Evolutionary conservation across 371 early-diverging fungal species (phyloP).

Genomic region (Chytridiales sp.): DNA sequence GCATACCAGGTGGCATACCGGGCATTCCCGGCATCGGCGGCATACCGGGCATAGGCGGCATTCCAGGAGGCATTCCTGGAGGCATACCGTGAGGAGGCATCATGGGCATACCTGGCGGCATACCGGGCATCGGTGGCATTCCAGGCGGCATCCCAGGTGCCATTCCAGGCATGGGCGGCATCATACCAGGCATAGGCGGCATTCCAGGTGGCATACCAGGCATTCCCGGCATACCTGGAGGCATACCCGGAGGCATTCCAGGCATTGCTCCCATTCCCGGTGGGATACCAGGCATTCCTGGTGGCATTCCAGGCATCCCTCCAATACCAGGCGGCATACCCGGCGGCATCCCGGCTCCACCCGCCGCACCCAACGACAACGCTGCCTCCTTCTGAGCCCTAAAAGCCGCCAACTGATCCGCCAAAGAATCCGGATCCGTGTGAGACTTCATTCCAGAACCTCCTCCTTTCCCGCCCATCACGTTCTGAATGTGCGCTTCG

Average conservation of each 20-base stretch:
- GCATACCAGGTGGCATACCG: constrained; percentile 5
- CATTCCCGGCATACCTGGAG: constrained; percentile 12
- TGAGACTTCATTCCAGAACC: constrained; percentile 22
- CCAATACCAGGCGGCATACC: constrained; percentile 4
- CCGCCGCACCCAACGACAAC: constrained; percentile 7
- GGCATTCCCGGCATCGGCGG: constrained; percentile 9
- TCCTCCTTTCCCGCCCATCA: constrained; percentile 29
- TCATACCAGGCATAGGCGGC: constrained; percentile 4
- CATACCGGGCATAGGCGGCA: constrained; percentile 31
- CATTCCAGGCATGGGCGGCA: constrained; percentile 13
- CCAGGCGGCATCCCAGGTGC: constrained; percentile 12
- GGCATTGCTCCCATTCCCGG: neutral
- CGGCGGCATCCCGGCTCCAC: constrained; percentile 1
- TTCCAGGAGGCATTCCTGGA: constrained; percentile 12
- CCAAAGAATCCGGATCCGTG: constrained; percentile 21
- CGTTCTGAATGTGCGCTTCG: constrained; percentile 60
- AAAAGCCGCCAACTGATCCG: constrained; percentile 42
- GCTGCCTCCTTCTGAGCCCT: constrained; percentile 34
- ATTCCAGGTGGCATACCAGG: constrained; percentile 22
- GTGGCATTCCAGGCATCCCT: constrained; percentile 26
- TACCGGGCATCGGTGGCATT: constrained; percentile 12
- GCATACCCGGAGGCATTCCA: neutral
- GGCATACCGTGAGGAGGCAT: too few relatives aligned
- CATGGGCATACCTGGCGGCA: neutral
- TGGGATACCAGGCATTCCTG: constrained; percentile 22